Evolutionary conservation across 23 red algal species (phyloP), one percentile per base, ranked within the genome.

Genomic region (Pyropia yezoensis): DNA sequence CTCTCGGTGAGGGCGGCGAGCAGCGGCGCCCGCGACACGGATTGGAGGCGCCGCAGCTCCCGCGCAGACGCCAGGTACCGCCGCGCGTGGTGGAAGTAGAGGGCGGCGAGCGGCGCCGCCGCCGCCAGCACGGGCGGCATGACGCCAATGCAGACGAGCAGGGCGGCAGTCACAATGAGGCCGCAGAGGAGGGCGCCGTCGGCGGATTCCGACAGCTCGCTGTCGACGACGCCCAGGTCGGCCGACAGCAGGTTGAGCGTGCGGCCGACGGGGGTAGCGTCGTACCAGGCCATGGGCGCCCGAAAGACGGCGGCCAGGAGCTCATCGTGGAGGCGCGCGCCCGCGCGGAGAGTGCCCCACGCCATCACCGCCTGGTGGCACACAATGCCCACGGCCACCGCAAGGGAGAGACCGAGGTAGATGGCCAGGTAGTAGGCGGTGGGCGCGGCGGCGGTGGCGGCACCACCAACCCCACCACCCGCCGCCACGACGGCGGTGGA

Each of bases 251-350:
- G 66, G 39, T 85, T 85, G 9, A 85, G 49, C 14, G 75, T 73
- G 27, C 80, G 70, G 54, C 80, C 80, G 19, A 60, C 47, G 3
- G 80, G 80, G 27, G 80, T 85, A n/a, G 69, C 45, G 58, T 85
- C 80, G 22, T 75, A 85, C 23, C 77, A 85, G 22, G 24, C 22
- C 25, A 62, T 85, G 3, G 80, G 80, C 45, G 80, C 69, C 16
- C 80, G 66, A 21, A 85, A 52, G 15, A 85, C 80, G 9, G 22
- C 23, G 18, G 32, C 28, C 56, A 85, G 63, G 17, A 85, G 33
- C 4, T 47, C 14, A 18, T 27, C 20, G 57, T 85, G 80, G 21
- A 85, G 58, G 25, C 67, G 24, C 32, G 39, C 27, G 16, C 57
- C 58, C 1, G 80, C 80, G 7, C 18, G 21, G 14, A 85, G 59